phyloP scores from a whole-genome alignment of 768 basidiomycete genomes.

The Boletus pseudopeckii region DNA sequence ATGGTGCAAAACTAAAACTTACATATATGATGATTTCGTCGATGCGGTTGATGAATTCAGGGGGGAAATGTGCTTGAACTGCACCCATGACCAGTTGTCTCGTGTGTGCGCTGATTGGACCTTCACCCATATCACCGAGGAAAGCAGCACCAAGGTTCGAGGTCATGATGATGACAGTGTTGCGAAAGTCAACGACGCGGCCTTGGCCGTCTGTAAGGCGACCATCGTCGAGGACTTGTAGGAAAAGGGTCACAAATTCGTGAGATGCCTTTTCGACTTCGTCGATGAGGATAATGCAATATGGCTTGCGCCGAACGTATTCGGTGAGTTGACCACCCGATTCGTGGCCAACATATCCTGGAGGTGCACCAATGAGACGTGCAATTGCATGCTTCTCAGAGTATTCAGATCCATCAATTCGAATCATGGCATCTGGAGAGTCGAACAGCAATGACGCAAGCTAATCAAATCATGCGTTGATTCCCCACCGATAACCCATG shows the following conservation, averaged over 20 bases:
- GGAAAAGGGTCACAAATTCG: constrained; percentile 66
- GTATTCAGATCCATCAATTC: constrained; percentile 91
- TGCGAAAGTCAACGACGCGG: constrained; percentile 82
- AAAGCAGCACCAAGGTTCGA: constrained; percentile 83
- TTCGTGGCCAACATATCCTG: constrained; percentile 91
- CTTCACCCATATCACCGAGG: constrained; percentile 72
- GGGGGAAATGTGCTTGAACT: constrained; percentile 83
- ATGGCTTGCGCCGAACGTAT: constrained; percentile 88
- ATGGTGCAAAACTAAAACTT: constrained; percentile 25
- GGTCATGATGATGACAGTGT: constrained; percentile 93
- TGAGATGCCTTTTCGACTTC: constrained; percentile 90
- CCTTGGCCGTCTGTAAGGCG: constrained; percentile 91
- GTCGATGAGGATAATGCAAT: constrained; percentile 80
- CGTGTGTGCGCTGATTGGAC: constrained; percentile 59
- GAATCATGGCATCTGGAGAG: constrained; percentile 87
- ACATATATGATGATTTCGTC: constrained; percentile 80
- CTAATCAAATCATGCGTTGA: constrained; percentile 35
- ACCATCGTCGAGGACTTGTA: constrained; percentile 90
- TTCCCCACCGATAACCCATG: background rate
- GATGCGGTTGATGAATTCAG: constrained; percentile 89
- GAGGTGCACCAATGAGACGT: constrained; percentile 68
- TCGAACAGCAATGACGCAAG: constrained; percentile 89
- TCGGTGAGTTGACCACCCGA: constrained; percentile 89
- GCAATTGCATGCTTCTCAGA: constrained; percentile 78
- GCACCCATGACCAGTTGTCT: constrained; percentile 70